These are phyloP conservation scores for Chaetomiaceae sp. DNA, from an alignment of 2,329 filamentous ascomycete genomes.

Conservation along the genomic window DNA sequence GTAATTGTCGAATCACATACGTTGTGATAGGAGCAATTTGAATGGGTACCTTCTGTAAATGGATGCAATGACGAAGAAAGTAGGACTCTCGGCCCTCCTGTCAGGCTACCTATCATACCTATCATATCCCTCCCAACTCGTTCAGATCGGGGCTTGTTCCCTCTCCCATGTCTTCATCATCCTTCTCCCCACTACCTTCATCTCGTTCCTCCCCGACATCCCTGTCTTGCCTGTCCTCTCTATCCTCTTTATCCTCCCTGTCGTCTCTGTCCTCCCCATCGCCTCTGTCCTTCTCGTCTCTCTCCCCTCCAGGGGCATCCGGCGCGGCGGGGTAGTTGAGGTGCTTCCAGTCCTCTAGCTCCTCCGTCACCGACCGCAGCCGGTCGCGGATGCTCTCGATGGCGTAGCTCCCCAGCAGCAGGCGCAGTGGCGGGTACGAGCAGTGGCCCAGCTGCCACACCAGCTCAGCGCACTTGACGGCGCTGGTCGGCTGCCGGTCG, in stretches of 20 bases:
- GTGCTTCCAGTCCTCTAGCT: conserved; percentile 90
- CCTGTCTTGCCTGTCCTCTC: conserved; percentile 6
- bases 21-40: too few species aligned
- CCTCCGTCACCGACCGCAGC: conserved; percentile 84
- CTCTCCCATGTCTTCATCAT: conserved; percentile 10
- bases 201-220: conserved; percentile 5
- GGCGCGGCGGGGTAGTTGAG: conserved; percentile 58
- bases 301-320: conserved; percentile 31
- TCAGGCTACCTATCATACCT: background rate
- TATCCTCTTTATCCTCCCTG: conserved; percentile 14
- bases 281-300: conserved; percentile 24
- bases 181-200: conserved; percentile 3
- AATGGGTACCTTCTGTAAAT: too few species aligned
- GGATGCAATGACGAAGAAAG: background rate
- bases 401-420: conserved; percentile 88
- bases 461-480: conserved; percentile 85
- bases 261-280: conserved; percentile 13
- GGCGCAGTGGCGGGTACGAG: conserved; percentile 78
- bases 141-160: conserved; percentile 6
- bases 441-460: conserved; percentile 95
- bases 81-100: too few species aligned
- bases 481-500: conserved; percentile 85
- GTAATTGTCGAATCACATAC: too few species aligned
- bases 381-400: conserved; percentile 93
- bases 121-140: background rate